Evolutionary conservation across 2,329 filamentous ascomycete species (phyloP).

Genomic region (Aureobasidium uvarum): DNA sequence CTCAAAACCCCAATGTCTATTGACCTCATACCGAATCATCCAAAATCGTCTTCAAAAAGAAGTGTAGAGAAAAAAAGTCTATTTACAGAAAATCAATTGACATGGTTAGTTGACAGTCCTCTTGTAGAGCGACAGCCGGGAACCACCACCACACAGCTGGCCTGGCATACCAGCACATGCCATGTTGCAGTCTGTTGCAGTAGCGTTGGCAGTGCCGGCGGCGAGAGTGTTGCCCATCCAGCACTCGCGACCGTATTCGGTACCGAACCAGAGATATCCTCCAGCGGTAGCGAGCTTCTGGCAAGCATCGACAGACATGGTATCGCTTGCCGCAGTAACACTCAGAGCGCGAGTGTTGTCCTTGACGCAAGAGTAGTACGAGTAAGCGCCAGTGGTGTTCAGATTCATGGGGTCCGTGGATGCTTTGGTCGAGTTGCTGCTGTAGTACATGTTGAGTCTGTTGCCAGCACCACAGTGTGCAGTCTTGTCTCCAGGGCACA

Average conservation of each 20-base stretch:
- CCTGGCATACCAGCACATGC: constrained; percentile 33
- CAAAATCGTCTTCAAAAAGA: too few species aligned
- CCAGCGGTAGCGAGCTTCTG: constrained; percentile 34
- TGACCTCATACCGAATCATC: too few species aligned
- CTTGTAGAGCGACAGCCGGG: constrained; percentile 32
- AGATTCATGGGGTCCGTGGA: constrained; percentile 4
- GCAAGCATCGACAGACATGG: constrained; percentile 45
- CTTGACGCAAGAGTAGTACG: constrained; percentile 5
- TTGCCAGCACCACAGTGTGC: constrained; percentile 37
- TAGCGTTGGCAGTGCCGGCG: background rate
- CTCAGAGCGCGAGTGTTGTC: background rate
- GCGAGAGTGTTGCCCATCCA: constrained; percentile 30
- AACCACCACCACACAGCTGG: constrained; percentile 34
- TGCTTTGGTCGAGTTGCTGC: background rate
- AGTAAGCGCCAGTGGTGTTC: background rate
- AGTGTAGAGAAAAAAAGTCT: background rate
- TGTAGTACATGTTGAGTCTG: constrained; percentile 27
- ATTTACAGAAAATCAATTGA: too few species aligned
- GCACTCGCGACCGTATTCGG: constrained; percentile 43
- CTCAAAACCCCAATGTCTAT: too few species aligned
- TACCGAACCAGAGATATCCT: constrained; percentile 41
- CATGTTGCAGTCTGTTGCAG: constrained; percentile 32
- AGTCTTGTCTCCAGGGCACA: constrained; percentile 33
- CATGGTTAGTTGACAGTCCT: constrained; percentile 6
- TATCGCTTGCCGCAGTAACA: constrained; percentile 27